Conservation (phyloP, 1,284 basidiomycete genomes). For the Sparassis latifolia region DNA sequence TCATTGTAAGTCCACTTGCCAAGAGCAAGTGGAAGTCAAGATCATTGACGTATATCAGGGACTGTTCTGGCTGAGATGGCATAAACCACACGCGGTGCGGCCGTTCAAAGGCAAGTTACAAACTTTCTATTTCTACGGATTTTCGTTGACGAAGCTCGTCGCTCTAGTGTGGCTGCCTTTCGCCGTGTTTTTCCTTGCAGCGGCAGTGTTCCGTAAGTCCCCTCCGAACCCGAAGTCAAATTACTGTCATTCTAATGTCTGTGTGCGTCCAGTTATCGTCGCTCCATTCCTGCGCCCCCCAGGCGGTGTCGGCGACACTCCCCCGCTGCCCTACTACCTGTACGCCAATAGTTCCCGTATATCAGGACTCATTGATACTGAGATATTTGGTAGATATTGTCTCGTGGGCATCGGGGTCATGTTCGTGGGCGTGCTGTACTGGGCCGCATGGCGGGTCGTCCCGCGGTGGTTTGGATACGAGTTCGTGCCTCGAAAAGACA, state of each 20-base stretch:
- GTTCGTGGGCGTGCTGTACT: slow-evolving; percentile 42
- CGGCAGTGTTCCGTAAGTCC: slow-evolving; percentile 41
- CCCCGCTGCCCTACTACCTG: slow-evolving; percentile 54
- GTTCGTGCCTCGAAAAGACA: slow-evolving; percentile 41
- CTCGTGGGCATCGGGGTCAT: slow-evolving; percentile 49
- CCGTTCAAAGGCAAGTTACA: slow-evolving; percentile 47
- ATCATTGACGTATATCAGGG: slow-evolving; percentile 28
- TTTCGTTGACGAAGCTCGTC: neutral
- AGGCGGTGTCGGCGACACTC: slow-evolving; percentile 50
- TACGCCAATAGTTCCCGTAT: slow-evolving; percentile 19
- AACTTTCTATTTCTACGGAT: neutral
- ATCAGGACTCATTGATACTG: neutral
- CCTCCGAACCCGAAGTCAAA: neutral
- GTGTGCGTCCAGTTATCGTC: slow-evolving; percentile 35
- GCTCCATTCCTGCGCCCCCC: slow-evolving; percentile 50
- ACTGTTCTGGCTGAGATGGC: slow-evolving; percentile 51
- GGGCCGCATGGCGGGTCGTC: slow-evolving; percentile 48
- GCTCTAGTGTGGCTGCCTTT: slow-evolving; percentile 49
- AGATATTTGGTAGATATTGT: slow-evolving; percentile 35
- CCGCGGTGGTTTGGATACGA: slow-evolving; percentile 45
- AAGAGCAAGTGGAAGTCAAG: neutral
- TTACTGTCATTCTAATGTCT: neutral
- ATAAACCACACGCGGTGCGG: slow-evolving; percentile 36
- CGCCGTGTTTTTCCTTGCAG: slow-evolving; percentile 48
- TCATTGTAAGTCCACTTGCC: slow-evolving; percentile 28